Conservation (phyloP, 2,329 filamentous ascomycete genomes). For the Cytospora paraplurivora region DNA sequence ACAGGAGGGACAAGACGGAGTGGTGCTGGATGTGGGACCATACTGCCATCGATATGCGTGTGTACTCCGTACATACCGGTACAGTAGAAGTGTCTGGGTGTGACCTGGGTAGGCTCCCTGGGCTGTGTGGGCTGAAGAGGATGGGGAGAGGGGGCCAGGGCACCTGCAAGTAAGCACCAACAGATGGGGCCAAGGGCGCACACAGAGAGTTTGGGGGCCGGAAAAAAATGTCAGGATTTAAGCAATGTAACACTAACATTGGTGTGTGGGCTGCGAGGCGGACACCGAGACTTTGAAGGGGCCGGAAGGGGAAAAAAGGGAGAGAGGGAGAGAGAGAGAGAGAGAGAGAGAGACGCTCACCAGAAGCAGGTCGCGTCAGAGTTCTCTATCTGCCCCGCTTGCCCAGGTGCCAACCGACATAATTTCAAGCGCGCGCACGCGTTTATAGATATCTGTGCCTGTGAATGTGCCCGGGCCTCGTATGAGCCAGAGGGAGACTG, state of each 20-base stretch:
- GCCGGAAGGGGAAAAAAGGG: background rate
- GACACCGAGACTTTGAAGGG: background rate
- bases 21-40: background rate
- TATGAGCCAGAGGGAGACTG: too few species aligned
- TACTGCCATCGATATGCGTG: background rate
- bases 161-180: background rate
- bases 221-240: background rate
- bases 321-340: background rate
- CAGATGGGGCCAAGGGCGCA: background rate
- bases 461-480: too few species aligned
- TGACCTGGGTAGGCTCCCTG: background rate
- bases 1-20: background rate
- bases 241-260: background rate
- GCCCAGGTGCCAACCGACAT: background rate
- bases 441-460: too few species aligned
- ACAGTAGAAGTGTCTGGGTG: background rate
- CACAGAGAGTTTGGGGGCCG: background rate
- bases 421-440: background rate
- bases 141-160: background rate
- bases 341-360: background rate
- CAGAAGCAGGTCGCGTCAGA: background rate
- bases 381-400: background rate
- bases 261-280: background rate
- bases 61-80: too few species aligned
- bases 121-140: background rate